These are phyloP conservation scores for Clarireedia monteithiana DNA, from an alignment of 2,329 filamentous ascomycete species.

Conservation along the genomic window DNA sequence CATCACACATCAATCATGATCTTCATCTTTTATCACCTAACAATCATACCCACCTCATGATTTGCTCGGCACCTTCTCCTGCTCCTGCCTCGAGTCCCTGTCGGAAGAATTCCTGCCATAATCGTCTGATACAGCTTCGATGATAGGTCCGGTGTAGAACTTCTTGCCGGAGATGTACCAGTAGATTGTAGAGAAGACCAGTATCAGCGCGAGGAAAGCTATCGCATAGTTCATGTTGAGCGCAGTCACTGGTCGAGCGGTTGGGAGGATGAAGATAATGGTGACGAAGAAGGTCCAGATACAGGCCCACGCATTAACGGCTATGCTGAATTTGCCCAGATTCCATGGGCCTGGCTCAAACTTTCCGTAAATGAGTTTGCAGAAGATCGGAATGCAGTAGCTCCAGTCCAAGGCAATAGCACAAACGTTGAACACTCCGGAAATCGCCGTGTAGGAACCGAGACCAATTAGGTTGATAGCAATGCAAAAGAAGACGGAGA, in stretches of 20 bases:
- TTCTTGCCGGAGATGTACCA: constrained; percentile 39
- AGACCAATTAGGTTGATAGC: constrained; percentile 52
- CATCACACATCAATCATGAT: constrained; percentile 6
- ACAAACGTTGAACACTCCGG: constrained; percentile 46
- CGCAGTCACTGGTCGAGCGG: constrained; percentile 37
- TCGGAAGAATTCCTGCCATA: not conserved
- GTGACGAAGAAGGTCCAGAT: constrained; percentile 45
- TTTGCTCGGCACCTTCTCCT: constrained; percentile 4
- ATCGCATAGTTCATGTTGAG: constrained; percentile 47
- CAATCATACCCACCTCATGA: constrained; percentile 6
- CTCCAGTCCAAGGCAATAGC: constrained; percentile 48
- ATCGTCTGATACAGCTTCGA: constrained; percentile 20
- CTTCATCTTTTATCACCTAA: not conserved
- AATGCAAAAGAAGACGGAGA: constrained; percentile 45
- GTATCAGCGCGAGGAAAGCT: constrained; percentile 40
- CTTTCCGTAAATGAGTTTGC: constrained; percentile 41
- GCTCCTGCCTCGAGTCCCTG: constrained; percentile 5
- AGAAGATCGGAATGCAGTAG: constrained; percentile 49
- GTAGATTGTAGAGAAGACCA: constrained; percentile 36
- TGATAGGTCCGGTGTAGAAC: constrained; percentile 41
- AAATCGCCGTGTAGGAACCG: constrained; percentile 44
- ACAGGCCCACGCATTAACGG: constrained; percentile 41
- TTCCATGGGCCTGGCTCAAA: constrained; percentile 47
- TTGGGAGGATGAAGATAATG: constrained; percentile 47
- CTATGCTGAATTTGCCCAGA: constrained; percentile 35